Evolutionary conservation across 2,329 filamentous ascomycete genomes (phyloP), one percentile per base, ranked within the genome.

Genomic region (Aspergillus aculeatinus): DNA sequence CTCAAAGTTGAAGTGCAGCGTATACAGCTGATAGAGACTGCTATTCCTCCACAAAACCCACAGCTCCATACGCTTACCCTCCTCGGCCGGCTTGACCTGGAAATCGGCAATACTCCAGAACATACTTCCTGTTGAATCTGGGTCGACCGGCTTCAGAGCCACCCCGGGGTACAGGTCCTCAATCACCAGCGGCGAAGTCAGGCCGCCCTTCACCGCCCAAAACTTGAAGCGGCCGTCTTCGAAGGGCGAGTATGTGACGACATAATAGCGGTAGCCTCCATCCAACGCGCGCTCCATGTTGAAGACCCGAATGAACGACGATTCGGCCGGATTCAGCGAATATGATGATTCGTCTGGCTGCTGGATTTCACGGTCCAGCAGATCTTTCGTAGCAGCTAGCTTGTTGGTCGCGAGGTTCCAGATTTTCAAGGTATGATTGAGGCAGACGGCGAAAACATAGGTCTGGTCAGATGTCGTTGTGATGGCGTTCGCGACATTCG

Each of bases 141-240:
- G 84, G 71, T 74, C 85, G 64, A 86, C 88, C 1, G 92, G 90
- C 27, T 89, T 82, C 33, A 95, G 80, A 12, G 83, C 80, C 7
- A 79, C 71, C 11, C 83, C 81, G 0, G 89, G 84, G 66, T 90
- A 92, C 23, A 91, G 79, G 67, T 96, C 91, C 63, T 87, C 84
- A 14, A 96, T 81, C 9, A 87, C 82, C 21, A 92, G 74, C 2
- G 65, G 77, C 65, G 67, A 78, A 64, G 68, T 89, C 82, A 67
- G 84, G n/a, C 76, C 84, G 56, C 88, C 85, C 65, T 87, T 85
- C 19, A 89, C 85, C 56, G 85, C 85, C 91, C 93, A 99, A 72
- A 99, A 93, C 74, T 96, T 98, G 82, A 99, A 98, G 72, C 94
- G 89, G 39, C 95, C 90, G 47, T 88, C 85, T 31, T 92, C 90